Evolutionary conservation across 176 grass and related monocot genomes (phyloP).

Genomic region (Tuctoria greenei): DNA sequence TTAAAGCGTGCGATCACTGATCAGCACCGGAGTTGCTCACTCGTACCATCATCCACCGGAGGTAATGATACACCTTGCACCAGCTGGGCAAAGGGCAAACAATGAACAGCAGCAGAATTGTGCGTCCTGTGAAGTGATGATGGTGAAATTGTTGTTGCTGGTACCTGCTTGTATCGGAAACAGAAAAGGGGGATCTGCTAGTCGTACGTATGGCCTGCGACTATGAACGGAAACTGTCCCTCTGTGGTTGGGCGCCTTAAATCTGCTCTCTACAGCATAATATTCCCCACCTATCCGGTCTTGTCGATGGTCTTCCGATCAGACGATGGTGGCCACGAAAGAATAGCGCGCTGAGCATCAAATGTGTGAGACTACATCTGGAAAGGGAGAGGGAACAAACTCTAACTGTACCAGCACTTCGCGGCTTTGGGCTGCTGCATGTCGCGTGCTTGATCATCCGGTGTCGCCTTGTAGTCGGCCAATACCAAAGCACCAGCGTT

Average conservation of each 20-base stretch:
- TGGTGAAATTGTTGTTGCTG: background rate
- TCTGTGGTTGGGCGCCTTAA: background rate
- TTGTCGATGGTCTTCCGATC: background rate
- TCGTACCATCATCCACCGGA: background rate
- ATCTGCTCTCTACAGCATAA: background rate
- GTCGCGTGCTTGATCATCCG: background rate
- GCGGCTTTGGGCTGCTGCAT: background rate
- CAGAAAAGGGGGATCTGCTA: background rate
- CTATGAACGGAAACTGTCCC: background rate
- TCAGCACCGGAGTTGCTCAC: background rate
- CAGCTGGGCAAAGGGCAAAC: background rate
- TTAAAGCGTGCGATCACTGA: background rate
- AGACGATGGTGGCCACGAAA: background rate
- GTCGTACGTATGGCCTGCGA: background rate
- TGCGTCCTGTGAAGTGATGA: background rate
- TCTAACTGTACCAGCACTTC: background rate
- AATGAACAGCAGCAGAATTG: background rate
- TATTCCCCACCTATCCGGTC: background rate
- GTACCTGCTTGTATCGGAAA: background rate
- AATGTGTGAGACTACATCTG: too few species aligned
- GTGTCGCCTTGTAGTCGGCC: background rate
- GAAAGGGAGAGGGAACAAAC: background rate
- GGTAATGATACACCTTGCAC: background rate
- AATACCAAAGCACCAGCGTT: background rate
- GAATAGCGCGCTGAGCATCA: background rate